Conservation (phyloP, 306 rosid species). For the Dalbergia cochinchinensis region DNA sequence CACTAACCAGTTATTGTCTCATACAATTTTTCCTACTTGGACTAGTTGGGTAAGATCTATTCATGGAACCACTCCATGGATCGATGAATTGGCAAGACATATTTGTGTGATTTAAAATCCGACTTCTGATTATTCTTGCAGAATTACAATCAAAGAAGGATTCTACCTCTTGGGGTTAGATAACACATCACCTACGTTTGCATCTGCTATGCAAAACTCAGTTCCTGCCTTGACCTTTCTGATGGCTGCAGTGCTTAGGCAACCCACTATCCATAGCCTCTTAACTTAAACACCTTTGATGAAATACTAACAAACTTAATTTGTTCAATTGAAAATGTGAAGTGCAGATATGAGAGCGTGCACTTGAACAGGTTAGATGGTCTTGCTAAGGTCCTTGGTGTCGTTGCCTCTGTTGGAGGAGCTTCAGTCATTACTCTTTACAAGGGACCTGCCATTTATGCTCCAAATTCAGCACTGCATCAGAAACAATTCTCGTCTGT, state of each 20-base stretch:
- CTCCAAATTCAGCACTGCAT: constrained; percentile 50
- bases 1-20: constrained; percentile 47
- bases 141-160: constrained; percentile 81
- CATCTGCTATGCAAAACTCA: constrained; percentile 74
- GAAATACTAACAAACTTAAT: not conserved
- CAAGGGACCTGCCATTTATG: constrained; percentile 76
- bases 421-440: constrained; percentile 73
- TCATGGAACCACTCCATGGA: not conserved
- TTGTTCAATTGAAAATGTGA: constrained; percentile 18
- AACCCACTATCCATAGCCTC: constrained; percentile 36
- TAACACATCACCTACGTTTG: constrained; percentile 78
- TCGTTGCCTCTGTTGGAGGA: constrained; percentile 75
- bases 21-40: constrained; percentile 69
- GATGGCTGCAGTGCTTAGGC: constrained; percentile 72
- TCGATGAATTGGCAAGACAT: not conserved
- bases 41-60: constrained; percentile 65
- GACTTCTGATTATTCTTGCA: constrained; percentile 36
- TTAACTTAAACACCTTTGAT: not conserved
- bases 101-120: constrained; percentile 1
- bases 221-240: constrained; percentile 88
- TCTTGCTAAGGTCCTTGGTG: constrained; percentile 80
- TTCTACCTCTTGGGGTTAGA: constrained; percentile 75
- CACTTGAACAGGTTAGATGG: constrained; percentile 64
- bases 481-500: constrained; percentile 39
- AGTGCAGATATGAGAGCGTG: constrained; percentile 70